Evolutionary conservation across 495 filamentous ascomycete species (phyloP), one percentile per base, ranked within the genome.

Genomic region (Chaetomidium leptoderma): DNA sequence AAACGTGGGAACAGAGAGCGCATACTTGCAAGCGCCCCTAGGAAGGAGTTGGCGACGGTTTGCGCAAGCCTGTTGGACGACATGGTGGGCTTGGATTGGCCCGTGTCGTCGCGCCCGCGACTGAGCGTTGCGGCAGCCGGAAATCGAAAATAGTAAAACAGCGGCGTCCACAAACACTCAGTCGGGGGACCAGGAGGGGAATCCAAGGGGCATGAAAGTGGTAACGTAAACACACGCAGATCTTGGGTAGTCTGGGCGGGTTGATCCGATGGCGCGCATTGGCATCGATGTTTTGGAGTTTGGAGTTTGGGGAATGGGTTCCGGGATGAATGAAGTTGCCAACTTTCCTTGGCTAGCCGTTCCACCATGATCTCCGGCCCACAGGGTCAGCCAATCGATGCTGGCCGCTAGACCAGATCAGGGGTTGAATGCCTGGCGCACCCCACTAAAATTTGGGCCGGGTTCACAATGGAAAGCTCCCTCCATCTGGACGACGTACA

Each of bases 1-100:
- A 16, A 19, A 42, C n/a, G n/a, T n/a, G n/a, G 29, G 26, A 30
- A 37, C 16, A 32, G 44, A 29, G 26, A 30, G 44, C 26, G 63
- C 75, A 26, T 74, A 78, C 76, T 69, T 43, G 70, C 69, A 55
- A 78, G 71, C n/a, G n/a, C n/a, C 67, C 67, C 72, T 62, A 70
- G 43, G 37, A 68, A 59, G 65, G 73, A 70, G 70, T 69, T 62
- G 58, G 69, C 67, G 42, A 76, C 53, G 45, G 72, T 67, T 57
- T 72, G 63, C 52, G 60, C 35, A 36, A 67, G 56, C 66, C 65
- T 69, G 55, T 63, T 64, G 37, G 62, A 43, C 46, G 45, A 33
- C 26, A 35, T 21, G 24, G 27, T 23, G 6, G 35, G 9, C 23
- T 32, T 29, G 45, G 53, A 54, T 45, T 55, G 55, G 62, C 59